Percentiles rank a stretch among this genome's conserved stretches.
Conservation (phyloP, 208 protist species). For the Leishmania turanica region DNA sequence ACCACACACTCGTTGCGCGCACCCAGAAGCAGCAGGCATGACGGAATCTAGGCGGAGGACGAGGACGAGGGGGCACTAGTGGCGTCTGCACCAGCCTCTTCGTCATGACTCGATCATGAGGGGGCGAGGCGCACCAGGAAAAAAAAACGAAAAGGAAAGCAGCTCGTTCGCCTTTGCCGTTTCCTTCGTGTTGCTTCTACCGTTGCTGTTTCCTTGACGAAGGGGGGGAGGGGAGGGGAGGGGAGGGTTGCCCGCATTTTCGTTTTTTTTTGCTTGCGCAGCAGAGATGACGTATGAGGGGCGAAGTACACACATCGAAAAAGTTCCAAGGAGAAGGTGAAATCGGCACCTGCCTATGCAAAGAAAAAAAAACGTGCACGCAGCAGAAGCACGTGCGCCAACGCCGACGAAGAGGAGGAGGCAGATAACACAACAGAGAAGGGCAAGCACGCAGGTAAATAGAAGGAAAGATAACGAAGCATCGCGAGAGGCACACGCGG, state of each 20-base stretch:
- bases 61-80: not conserved
- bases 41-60: not conserved
- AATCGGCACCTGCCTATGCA: not conserved
- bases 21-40: not conserved
- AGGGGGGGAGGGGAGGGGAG: too few species aligned
- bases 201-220: too few species aligned
- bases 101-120: not conserved
- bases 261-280: too few species aligned
- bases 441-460: too few species aligned
- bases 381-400: not conserved
- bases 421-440: not conserved
- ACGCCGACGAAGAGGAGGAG: not conserved
- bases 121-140: not conserved
- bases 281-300: not conserved
- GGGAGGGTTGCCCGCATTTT: not conserved
- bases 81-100: not conserved
- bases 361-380: not conserved
- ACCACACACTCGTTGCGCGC: not conserved
- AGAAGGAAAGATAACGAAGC: not conserved
- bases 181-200: not conserved
- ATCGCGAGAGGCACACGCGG: not conserved
- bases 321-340: not conserved
- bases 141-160: not conserved
- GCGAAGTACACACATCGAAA: conserved; percentile 5
- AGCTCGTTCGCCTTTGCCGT: not conserved